These are phyloP conservation scores for Naganishia liquefaciens DNA, from an alignment of 1,284 basidiomycete species.

Conservation along the genomic window DNA sequence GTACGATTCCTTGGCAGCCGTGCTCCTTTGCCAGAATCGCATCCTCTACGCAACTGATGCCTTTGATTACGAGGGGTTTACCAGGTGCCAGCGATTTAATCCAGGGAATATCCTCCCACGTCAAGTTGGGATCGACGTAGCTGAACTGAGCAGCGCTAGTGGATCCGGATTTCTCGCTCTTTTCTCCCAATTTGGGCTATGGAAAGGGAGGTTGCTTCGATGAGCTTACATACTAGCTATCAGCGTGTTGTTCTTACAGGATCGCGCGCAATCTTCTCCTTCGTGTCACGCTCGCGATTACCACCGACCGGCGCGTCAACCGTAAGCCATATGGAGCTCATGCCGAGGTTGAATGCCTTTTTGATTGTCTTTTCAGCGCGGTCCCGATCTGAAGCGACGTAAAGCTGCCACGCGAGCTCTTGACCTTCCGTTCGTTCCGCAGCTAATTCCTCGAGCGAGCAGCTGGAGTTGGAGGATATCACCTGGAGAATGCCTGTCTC, in stretches of 20 bases:
- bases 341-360: slow-evolving; percentile 48
- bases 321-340: slow-evolving; percentile 56
- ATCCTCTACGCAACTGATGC: slow-evolving; percentile 57
- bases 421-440: slow-evolving; percentile 45
- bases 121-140: slow-evolving; percentile 41
- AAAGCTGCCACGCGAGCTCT: slow-evolving; percentile 46
- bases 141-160: slow-evolving; percentile 34
- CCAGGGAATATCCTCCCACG: slow-evolving; percentile 56
- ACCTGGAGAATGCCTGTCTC: slow-evolving; percentile 49
- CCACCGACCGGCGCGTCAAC: slow-evolving; percentile 55
- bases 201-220: not conserved
- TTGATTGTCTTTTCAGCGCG: slow-evolving; percentile 51
- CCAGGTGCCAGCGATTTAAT: slow-evolving; percentile 51
- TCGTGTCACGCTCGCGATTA: slow-evolving; percentile 50
- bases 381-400: slow-evolving; percentile 44
- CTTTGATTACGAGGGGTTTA: slow-evolving; percentile 57
- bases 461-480: slow-evolving; percentile 55
- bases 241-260: slow-evolving; percentile 34
- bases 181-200: slow-evolving; percentile 28
- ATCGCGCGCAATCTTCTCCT: slow-evolving; percentile 40
- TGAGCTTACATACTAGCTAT: not conserved
- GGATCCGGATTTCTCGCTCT: slow-evolving; percentile 27
- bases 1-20: slow-evolving; percentile 56
- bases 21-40: slow-evolving; percentile 55
- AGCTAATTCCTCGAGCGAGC: slow-evolving; percentile 57